Conservation (phyloP, 2,329 filamentous ascomycete genomes). For the Sporothrix euskadiensis region DNA sequence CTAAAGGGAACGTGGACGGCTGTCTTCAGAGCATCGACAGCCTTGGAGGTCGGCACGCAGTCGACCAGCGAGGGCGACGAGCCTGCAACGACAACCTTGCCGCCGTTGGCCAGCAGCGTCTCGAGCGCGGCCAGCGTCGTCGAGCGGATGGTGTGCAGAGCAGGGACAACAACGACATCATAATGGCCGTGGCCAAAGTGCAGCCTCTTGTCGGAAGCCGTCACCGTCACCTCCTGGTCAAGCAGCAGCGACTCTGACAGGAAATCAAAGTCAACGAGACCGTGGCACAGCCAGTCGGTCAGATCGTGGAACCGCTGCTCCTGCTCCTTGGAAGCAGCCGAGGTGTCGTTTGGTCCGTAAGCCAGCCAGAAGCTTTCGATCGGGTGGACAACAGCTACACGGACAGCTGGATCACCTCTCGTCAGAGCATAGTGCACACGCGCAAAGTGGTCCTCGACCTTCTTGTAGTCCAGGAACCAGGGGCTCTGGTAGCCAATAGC, state of each 20-base stretch:
- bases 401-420: neutral
- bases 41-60: neutral
- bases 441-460: slow-evolving; percentile 6
- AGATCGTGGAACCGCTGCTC: neutral
- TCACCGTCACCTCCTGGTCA: neutral
- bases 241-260: neutral
- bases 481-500: slow-evolving; percentile 16
- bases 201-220: neutral
- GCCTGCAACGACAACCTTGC: neutral
- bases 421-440: neutral
- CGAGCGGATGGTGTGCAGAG: neutral
- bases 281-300: slow-evolving; percentile 9
- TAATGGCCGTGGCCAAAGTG: slow-evolving; percentile 7
- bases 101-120: neutral
- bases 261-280: slow-evolving; percentile 6
- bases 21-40: neutral
- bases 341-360: neutral
- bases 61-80: neutral
- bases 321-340: neutral
- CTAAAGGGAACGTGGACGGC: neutral
- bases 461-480: slow-evolving; percentile 13
- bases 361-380: slow-evolving; percentile 11
- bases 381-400: neutral
- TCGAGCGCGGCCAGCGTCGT: neutral
- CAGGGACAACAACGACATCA: neutral